Base-by-base conservation (phyloP, 1,284 basidiomycete genomes). In the Ceratobasidium sp. region DNA sequence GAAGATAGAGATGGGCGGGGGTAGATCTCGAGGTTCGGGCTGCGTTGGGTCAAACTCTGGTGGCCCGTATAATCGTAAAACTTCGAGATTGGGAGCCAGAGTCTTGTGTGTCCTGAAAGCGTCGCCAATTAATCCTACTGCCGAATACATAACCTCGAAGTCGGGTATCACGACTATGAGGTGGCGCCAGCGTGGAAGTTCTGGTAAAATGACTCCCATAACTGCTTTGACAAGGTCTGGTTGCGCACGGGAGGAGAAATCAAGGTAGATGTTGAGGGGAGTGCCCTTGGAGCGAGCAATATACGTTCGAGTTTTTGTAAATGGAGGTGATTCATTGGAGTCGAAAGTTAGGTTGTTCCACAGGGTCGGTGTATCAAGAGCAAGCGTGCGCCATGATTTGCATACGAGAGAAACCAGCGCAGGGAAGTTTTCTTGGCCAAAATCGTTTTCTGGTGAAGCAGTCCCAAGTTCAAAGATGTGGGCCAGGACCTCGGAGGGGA, bases 381-480 rank as follows among this genome's bases (percentile, higher is more conserved):
- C 60, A 46, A 66, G 60, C 1, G 60, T 53, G 60, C 44, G 39
- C 60, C 60, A 54, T 30, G 60, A n/a, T 54, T 66, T 41, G 16
- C 60, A 56, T 30, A 56, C 62, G 2, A 67, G 52, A 13, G 52
- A 67, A 41, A 67, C 52, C 14, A 67, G 52, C 13, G 29, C 14
- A 23, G 62, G 62, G 13, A 67, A 47, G n/a, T 67, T 49, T 39
- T 56, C 62, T 67, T 47, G 52, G 27, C 62, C 62, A 19, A 29
- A 33, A 9, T 67, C 62, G 52, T 67, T 67, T 47, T 67, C 62
- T 25, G 62, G 62, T 21, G 62, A 67, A n/a, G 52, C 52, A 23
- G 52, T 67, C 1, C 62, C 50, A n/a, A 67, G 52, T 21, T 67
- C 62, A 49, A 67, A 56, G 21, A 67, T 53, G 19, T 67, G 52